Percentiles rank a stretch among this genome's conserved stretches.
phyloP scores from a whole-genome alignment of 2,329 filamentous ascomycete species.

The Pseudodiploospora longispora region DNA sequence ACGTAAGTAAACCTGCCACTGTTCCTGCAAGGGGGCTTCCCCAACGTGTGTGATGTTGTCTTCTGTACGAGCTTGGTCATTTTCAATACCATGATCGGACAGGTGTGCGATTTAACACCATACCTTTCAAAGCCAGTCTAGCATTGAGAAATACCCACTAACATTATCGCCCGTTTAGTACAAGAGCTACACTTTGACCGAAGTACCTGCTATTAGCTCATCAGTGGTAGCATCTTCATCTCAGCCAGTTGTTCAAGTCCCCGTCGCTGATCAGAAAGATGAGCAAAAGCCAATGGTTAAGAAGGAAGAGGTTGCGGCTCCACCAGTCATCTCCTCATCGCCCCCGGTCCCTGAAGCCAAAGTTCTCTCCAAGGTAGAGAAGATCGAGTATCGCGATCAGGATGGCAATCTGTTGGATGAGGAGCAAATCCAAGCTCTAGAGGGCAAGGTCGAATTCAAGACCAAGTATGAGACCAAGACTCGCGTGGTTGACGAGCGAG shows the following conservation, averaged over 20 bases:
- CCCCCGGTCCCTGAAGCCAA: conserved; percentile 42
- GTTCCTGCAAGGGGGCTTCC: conserved; percentile 30
- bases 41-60: conserved; percentile 9
- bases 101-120: not conserved
- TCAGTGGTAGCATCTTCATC: conserved; percentile 22
- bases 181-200: conserved; percentile 14
- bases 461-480: conserved; percentile 95
- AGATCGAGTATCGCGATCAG: conserved; percentile 90
- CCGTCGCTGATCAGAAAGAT: conserved; percentile 12
- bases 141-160: conserved; percentile 6
- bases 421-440: conserved; percentile 72
- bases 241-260: conserved; percentile 10
- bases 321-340: conserved; percentile 35
- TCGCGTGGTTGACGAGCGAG: conserved; percentile 68
- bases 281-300: conserved; percentile 17
- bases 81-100: conserved; percentile 7
- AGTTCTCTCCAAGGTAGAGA: conserved; percentile 59
- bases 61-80: conserved; percentile 1
- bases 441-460: conserved; percentile 92
- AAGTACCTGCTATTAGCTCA: conserved; percentile 14
- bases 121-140: too few relatives aligned
- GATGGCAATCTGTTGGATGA: conserved; percentile 81
- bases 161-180: conserved; percentile 30
- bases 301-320: conserved; percentile 17
- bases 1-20: conserved; percentile 55